phyloP scores from a whole-genome alignment of 148 eudicot genomes.

The Spergularia marina region DNA sequence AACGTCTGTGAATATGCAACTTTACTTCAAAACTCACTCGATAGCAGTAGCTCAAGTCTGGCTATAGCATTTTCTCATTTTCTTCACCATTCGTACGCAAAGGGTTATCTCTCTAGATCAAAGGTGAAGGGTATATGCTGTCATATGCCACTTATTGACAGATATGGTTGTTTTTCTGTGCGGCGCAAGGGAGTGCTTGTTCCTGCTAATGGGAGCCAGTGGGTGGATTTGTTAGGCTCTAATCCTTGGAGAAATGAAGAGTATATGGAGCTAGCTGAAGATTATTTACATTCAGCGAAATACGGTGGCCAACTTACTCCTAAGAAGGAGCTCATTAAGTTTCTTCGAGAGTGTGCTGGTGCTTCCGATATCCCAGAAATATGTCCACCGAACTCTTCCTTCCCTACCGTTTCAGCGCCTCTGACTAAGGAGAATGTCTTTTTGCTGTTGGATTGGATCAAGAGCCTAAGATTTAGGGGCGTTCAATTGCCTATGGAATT shows the following conservation, averaged over 20 bases:
- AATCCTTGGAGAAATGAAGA: slow-evolving; percentile 48
- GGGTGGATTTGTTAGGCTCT: slow-evolving; percentile 55
- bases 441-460: slow-evolving; percentile 60
- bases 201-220: slow-evolving; percentile 61
- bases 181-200: slow-evolving; percentile 32
- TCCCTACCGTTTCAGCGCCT: slow-evolving; percentile 42
- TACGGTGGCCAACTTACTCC: slow-evolving; percentile 34
- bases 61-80: slow-evolving; percentile 39
- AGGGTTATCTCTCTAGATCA: slow-evolving; percentile 4
- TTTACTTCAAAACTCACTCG: background rate
- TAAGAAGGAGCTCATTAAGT: slow-evolving; percentile 28
- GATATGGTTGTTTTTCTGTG: slow-evolving; percentile 31
- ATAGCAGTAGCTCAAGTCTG: slow-evolving; percentile 11
- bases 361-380: slow-evolving; percentile 61
- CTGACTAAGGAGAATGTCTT: slow-evolving; percentile 44
- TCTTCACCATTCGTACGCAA: slow-evolving; percentile 30
- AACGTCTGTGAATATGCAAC: slow-evolving; percentile 28
- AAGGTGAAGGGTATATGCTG: slow-evolving; percentile 25
- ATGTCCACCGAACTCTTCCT: slow-evolving; percentile 46
- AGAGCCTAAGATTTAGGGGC: slow-evolving; percentile 24
- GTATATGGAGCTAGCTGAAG: slow-evolving; percentile 49
- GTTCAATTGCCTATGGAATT: slow-evolving; percentile 33
- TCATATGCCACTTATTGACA: slow-evolving; percentile 48
- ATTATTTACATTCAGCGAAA: slow-evolving; percentile 37
- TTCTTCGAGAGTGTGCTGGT: slow-evolving; percentile 30